Evolutionary conservation across 2,329 filamentous ascomycete genomes (phyloP).

Genomic region (Clarireedia paspali): DNA sequence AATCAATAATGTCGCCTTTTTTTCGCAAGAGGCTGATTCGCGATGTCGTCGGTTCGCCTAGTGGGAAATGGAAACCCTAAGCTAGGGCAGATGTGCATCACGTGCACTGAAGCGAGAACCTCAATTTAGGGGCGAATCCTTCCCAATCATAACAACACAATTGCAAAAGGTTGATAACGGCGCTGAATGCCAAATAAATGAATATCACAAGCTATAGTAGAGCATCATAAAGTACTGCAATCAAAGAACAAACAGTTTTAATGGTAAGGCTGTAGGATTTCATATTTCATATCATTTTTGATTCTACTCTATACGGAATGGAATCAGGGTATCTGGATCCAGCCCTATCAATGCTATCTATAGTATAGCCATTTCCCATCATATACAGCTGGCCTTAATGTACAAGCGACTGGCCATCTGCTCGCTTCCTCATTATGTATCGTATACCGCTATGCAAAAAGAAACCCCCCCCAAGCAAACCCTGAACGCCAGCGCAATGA

Average conservation of each 20-base stretch:
- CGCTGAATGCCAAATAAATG: too few species aligned
- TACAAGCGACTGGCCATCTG: too few species aligned
- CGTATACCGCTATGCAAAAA: neutral
- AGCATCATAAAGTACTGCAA: too few species aligned
- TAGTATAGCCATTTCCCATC: neutral
- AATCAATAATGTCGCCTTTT: conserved; percentile 5
- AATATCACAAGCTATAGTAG: too few species aligned
- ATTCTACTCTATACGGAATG: neutral
- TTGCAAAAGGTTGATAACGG: too few species aligned
- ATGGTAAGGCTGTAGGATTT: neutral
- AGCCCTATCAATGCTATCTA: neutral
- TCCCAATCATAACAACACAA: too few species aligned
- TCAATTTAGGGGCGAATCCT: neutral
- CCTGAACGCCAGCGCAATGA: neutral
- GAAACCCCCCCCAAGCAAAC: neutral
- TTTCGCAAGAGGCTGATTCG: neutral
- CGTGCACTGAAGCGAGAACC: conserved; percentile 5
- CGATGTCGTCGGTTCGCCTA: neutral
- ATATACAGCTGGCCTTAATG: neutral
- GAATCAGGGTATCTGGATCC: neutral
- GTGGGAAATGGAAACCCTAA: conserved; percentile 7
- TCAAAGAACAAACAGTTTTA: too few species aligned
- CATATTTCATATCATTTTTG: neutral
- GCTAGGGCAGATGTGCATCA: conserved; percentile 1
- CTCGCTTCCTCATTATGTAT: neutral